Evolutionary conservation across 225 moss, liverwort and hornwort genomes (phyloP).

Genomic region (Antitrichia curtipendula): DNA sequence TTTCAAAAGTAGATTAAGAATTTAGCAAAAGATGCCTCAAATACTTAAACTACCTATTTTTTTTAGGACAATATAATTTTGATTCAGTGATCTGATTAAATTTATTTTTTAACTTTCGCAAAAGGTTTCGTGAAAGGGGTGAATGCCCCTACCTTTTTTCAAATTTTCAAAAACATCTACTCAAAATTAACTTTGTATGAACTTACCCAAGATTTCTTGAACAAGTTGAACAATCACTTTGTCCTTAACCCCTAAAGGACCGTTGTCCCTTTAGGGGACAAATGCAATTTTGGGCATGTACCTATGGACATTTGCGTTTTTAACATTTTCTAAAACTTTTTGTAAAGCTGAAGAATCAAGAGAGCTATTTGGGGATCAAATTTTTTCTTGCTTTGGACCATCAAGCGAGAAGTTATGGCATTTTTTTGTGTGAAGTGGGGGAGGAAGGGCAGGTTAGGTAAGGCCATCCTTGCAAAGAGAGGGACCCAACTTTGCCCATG

Average conservation of each 20-base stretch:
- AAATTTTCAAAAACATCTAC: neutral
- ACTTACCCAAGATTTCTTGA: neutral
- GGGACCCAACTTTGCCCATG: too few species aligned
- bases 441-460: too few species aligned
- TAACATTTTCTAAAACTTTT: too few species aligned
- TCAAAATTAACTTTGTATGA: neutral
- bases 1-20: neutral
- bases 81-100: fast-evolving
- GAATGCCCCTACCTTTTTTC: neutral
- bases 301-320: too few species aligned
- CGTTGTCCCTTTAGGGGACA: too few species aligned
- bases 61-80: neutral
- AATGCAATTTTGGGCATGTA: too few species aligned
- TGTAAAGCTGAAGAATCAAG: too few species aligned
- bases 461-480: too few species aligned
- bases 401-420: too few species aligned
- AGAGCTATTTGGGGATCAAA: too few species aligned
- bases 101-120: neutral
- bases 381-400: too few species aligned
- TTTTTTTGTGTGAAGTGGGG: too few species aligned
- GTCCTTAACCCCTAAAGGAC: neutral
- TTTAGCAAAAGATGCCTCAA: neutral
- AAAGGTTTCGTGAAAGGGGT: neutral
- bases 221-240: neutral
- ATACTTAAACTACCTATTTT: fast-evolving